Percentiles rank a stretch among this genome's conserved stretches.
phyloP scores from a whole-genome alignment of 179 eudicot species.

The Beta corolliflora region DNA sequence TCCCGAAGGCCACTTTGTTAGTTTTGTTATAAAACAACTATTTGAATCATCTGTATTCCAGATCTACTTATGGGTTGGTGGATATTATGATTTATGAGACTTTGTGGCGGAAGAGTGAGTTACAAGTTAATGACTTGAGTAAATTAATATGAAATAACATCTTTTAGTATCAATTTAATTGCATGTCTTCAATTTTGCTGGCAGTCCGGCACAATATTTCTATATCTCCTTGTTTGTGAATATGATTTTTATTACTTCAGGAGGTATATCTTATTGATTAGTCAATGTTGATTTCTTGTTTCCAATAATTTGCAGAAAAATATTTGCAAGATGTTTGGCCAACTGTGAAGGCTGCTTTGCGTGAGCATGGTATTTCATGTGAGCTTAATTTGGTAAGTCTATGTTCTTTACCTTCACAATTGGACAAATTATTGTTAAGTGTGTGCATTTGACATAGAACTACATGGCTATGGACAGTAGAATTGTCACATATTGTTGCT shows the following conservation, averaged over 20 bases:
- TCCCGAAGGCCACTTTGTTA: neutral
- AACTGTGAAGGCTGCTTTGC: conserved; percentile 65
- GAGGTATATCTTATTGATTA: neutral
- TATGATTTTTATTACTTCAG: neutral
- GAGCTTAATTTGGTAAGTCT: conserved; percentile 83
- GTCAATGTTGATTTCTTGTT: neutral
- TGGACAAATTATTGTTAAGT: no score
- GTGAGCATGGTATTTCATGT: conserved; percentile 67
- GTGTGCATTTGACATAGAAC: no score
- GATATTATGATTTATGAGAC: neutral
- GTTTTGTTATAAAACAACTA: neutral
- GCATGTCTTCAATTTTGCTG: neutral
- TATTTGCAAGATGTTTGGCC: conserved; percentile 97
- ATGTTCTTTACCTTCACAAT: neutral
- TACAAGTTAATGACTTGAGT: neutral
- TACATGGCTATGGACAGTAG: no score
- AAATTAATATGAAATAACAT: neutral
- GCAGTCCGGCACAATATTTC: neutral
- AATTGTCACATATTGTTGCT: no score
- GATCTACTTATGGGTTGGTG: neutral
- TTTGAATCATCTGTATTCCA: neutral
- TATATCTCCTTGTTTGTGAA: neutral
- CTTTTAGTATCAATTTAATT: neutral
- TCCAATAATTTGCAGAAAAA: conserved; percentile 47
- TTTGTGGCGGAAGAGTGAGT: neutral